A percentile compares a stretch with the other conserved stretches of the same genome.
phyloP scores from a whole-genome alignment of 257 asterid genomes.

The Dorcoceras hygrometricum region DNA sequence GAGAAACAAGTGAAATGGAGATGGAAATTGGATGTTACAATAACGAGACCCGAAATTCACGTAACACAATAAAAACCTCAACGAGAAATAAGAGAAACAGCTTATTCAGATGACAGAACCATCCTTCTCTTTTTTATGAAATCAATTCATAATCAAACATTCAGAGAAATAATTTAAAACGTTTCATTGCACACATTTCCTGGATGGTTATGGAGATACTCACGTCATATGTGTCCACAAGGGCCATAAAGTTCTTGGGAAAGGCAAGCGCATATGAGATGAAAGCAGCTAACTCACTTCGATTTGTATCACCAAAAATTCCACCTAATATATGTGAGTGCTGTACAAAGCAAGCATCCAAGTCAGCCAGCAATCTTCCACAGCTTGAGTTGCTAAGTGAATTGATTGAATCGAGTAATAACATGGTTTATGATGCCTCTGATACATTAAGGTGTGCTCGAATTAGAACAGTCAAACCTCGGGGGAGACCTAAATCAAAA shows the following conservation, averaged over 20 bases:
- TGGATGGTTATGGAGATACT: slow-evolving; percentile 27
- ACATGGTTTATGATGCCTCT: not conserved
- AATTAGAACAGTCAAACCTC: not conserved
- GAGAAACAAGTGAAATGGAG: not conserved
- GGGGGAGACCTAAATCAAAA: not conserved
- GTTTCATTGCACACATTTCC: not conserved
- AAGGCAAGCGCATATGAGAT: slow-evolving; percentile 87
- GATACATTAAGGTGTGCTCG: not conserved
- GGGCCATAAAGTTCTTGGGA: slow-evolving; percentile 80
- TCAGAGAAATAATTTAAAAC: not conserved
- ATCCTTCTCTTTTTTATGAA: not conserved
- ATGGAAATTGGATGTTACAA: not conserved
- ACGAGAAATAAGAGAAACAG: not conserved
- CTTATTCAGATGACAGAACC: not conserved
- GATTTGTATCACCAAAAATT: slow-evolving; percentile 75
- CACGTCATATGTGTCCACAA: slow-evolving; percentile 95
- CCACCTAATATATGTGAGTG: slow-evolving; percentile 57
- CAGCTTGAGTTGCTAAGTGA: not conserved
- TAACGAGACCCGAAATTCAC: not conserved
- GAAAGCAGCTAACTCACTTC: slow-evolving; percentile 91
- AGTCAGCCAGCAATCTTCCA: slow-evolving; percentile 23
- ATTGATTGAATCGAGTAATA: not conserved
- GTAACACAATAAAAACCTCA: not conserved
- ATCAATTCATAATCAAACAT: not conserved
- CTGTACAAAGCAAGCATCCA: slow-evolving; percentile 28